Evolutionary conservation across 495 filamentous ascomycete species (phyloP), one percentile per base, ranked within the genome.

Genomic region (Penicillium salamii): DNA sequence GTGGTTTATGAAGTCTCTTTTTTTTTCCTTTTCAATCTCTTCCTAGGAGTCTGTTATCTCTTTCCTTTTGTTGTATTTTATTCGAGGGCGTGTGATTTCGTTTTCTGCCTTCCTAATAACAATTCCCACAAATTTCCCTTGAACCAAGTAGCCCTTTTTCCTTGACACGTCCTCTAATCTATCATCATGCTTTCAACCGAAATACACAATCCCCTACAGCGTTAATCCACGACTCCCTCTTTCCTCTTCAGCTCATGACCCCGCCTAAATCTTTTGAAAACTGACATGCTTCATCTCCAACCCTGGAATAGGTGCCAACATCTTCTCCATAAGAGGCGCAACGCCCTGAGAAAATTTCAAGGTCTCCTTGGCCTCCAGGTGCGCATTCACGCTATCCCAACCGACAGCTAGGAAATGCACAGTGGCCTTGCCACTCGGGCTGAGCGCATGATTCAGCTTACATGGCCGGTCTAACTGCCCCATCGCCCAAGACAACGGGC

Each of bases 381-480:
- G 80, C 47, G 64, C 67, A 29, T 84, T 78, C 8, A 77, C 61
- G 50, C 68, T 78, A 17, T 73, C 67, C 81, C 82, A 86, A 3
- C 80, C 83, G 21, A 79, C 33, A 13, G 50, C 63, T 24, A 75
- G 48, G 0, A 80, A 52, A 34, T 67, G 58, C 39, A 68, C 55
- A 29, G 68, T 67, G 17, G 69, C 69, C 53, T 68, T 61, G 18
- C 65, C 74, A 34, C 54, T 67, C 34, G 61, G 55, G 53, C 61
- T 69, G 14, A 62, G 57, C 21, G 47, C 54, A 54, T 76, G 69
- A 26, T 55, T 24, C 35, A 73, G 36, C 50, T 62, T 70, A 44
- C 72, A 66, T 1, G 66, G 74, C 29, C 66, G 53, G 11, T 78
- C 71, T 8, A 75, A 62, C 32, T 68, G 61, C 24, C 72, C 78